A percentile compares a stretch with the other conserved stretches of the same genome.
Evolutionary conservation across 257 asterid genomes (phyloP).

Genomic region (Solanum virginianum): DNA sequence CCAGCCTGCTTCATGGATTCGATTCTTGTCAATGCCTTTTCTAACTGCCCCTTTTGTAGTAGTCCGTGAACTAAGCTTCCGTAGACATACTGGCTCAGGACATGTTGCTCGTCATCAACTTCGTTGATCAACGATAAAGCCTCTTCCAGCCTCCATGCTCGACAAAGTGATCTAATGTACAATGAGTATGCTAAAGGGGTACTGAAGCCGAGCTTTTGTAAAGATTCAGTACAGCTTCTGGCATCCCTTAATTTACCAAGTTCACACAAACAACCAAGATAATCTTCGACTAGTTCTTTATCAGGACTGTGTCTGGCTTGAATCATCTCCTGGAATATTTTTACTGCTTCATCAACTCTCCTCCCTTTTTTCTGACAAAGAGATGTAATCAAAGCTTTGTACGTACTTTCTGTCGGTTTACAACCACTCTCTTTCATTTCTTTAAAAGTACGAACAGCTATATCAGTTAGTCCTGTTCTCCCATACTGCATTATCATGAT

Average conservation of each 20-base stretch:
- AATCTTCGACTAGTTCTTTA: conserved; percentile 54
- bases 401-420: conserved; percentile 46
- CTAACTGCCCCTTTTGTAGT: conserved; percentile 34
- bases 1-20: conserved; percentile 45
- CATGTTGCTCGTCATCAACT: conserved; percentile 32
- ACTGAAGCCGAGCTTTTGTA: conserved; percentile 43
- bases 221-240: conserved; percentile 37
- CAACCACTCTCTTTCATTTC: conserved; percentile 62
- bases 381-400: conserved; percentile 37
- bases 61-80: conserved; percentile 75
- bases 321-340: conserved; percentile 51
- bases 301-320: conserved; percentile 36
- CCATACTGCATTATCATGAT: conserved; percentile 89
- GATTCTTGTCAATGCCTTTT: conserved; percentile 57
- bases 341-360: conserved; percentile 57
- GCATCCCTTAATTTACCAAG: conserved; percentile 46
- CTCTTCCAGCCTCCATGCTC: conserved; percentile 63
- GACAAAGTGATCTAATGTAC: conserved; percentile 58
- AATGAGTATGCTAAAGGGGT: conserved; percentile 50
- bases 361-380: conserved; percentile 73
- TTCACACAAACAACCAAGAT: conserved; percentile 59
- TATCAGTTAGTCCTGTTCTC: conserved; percentile 62
- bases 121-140: conserved; percentile 43
- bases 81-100: conserved; percentile 43
- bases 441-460: conserved; percentile 43